phyloP scores from a whole-genome alignment of 208 protist genomes.

The Leishmania amazonensis region DNA sequence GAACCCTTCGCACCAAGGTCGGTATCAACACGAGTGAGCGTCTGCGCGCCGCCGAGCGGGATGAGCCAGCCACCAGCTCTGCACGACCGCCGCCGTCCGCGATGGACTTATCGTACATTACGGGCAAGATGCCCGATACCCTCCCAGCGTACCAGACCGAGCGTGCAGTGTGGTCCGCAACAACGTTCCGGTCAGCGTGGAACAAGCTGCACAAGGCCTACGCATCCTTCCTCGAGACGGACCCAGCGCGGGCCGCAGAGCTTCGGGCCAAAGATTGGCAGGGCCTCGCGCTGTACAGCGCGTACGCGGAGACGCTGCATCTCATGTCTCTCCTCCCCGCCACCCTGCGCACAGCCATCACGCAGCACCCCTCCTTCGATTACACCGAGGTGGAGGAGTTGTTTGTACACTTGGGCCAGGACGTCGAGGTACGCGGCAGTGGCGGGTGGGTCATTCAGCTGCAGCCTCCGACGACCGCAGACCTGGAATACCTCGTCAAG shows the following conservation, averaged over 20 bases:
- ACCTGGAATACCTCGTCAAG: conserved; percentile 58
- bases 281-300: conserved; percentile 59
- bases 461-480: conserved; percentile 46
- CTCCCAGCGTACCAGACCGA: conserved; percentile 53
- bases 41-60: conserved; percentile 18
- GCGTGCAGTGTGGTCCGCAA: conserved; percentile 46
- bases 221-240: conserved; percentile 8
- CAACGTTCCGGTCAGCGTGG: conserved; percentile 64
- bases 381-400: conserved; percentile 69
- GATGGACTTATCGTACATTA: conserved; percentile 35
- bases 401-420: conserved; percentile 77
- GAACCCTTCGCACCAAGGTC: conserved; percentile 10
- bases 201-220: conserved; percentile 39
- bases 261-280: conserved; percentile 59
- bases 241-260: conserved; percentile 34
- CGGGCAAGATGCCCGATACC: conserved; percentile 30
- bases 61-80: conserved; percentile 22
- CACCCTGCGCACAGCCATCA: conserved; percentile 44
- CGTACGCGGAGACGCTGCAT: conserved; percentile 69
- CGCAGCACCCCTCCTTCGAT: conserved; percentile 44
- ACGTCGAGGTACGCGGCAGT: conserved; percentile 72
- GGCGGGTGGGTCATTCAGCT: conserved; percentile 55
- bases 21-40: conserved; percentile 20
- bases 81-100: conserved; percentile 31
- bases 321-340: conserved; percentile 66